Conservation (phyloP, 495 filamentous ascomycete genomes). For the Xylaria nigripes region DNA sequence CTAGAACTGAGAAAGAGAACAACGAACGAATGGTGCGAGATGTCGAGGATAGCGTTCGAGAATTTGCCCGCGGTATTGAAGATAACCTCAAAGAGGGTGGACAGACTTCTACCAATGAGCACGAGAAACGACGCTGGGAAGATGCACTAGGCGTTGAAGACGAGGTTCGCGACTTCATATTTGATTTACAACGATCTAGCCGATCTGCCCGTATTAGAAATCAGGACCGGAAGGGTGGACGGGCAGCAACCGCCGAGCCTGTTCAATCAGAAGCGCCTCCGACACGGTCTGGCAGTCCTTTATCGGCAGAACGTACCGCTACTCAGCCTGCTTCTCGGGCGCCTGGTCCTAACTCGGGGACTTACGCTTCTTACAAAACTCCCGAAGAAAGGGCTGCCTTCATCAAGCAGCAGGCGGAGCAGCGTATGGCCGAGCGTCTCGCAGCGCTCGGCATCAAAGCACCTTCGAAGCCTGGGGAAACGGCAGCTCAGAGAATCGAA, state of each 20-base stretch:
- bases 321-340: constrained; percentile 33
- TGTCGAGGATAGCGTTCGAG: constrained; percentile 93
- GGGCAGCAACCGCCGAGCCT: constrained; percentile 37
- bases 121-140: constrained; percentile 91
- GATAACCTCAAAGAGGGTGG: constrained; percentile 75
- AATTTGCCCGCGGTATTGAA: constrained; percentile 76
- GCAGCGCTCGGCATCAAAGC: constrained; percentile 88
- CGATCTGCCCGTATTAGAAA: constrained; percentile 64
- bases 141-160: constrained; percentile 95
- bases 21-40: constrained; percentile 95
- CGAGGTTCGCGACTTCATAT: constrained; percentile 94
- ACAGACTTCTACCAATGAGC: constrained; percentile 60
- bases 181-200: constrained; percentile 80
- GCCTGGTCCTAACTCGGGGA: constrained; percentile 36
- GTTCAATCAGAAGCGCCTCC: constrained; percentile 36
- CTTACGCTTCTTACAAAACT: constrained; percentile 77
- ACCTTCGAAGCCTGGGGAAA: constrained; percentile 63
- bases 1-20: constrained; percentile 77
- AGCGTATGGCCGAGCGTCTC: constrained; percentile 94
- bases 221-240: constrained; percentile 51
- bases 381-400: constrained; percentile 90
- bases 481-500: constrained; percentile 72
- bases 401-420: constrained; percentile 93
- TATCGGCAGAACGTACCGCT: constrained; percentile 35
- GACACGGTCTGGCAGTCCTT: constrained; percentile 31